Base-by-base conservation (phyloP, 2,329 filamentous ascomycete genomes). In the Xylaria sp. region DNA sequence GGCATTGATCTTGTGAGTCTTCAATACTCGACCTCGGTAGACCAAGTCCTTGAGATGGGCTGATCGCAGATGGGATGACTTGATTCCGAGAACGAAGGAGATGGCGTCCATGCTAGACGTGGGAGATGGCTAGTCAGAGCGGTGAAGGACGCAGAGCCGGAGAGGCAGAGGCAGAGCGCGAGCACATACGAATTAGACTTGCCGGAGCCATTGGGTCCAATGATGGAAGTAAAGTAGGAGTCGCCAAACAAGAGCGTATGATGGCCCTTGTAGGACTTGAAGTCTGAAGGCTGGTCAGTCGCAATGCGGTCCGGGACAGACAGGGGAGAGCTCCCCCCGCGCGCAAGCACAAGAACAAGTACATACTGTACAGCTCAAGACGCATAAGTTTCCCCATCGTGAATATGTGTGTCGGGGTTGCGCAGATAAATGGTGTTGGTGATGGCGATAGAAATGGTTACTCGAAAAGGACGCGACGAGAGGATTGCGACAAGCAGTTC, bases 261-360 rank as follows among this genome's bases (percentile, higher is more conserved):
- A 70, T 97, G 92, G 60, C 92, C 94, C 76, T 96, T 96, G 80
- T 99, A 99, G 69, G 94, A 97, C 79, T 99, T 99, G 86, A 99
- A 99, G 80, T 99, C 63, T 65, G 16, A 50, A 6, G 50, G 11
- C n/a, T 44, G 34, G 61, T 65, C 42, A 65, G 61, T 59, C 50
- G 54, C 54, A 35, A 49, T 55, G 30, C 13, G 19, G 42, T 6
- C 90, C 75, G 67, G 51, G 71, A 67, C 61, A 54, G 57, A 54
- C 23, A 23, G 52, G 34, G 39, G 57, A 30, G 23, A 5, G 61
- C 10, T 50, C 50, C 59, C 57, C 9, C 11, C 10, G 23, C 11
- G 23, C 23, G 23, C 23, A 30, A 30, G 23, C 37, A 42, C 2
- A 3, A 10, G 55, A 52, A 66, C 67, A 51, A 54, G 53, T 50